Percentiles rank a stretch among this genome's conserved stretches.
Conservation (phyloP, 2,329 filamentous ascomycete genomes). For the Fusarium palustre region DNA sequence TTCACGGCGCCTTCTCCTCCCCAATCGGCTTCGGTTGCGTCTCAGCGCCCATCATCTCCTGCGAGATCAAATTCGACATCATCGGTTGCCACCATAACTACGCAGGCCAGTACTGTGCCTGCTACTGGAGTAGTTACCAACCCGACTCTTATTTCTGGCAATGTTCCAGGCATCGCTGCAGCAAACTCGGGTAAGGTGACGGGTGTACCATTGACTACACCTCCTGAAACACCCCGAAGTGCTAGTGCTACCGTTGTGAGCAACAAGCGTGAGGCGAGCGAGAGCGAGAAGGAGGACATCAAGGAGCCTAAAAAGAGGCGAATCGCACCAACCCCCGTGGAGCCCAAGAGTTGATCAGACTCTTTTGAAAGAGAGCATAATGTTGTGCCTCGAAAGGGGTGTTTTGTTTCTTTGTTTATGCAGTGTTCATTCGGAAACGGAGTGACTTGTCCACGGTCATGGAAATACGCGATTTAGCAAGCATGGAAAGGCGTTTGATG, state of each 20-base stretch:
- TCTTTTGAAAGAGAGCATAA: not conserved
- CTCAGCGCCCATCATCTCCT: constrained; percentile 79
- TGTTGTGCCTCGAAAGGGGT: constrained; percentile 30
- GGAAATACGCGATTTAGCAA: constrained; percentile 41
- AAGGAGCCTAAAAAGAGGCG: constrained; percentile 74
- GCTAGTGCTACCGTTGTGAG: constrained; percentile 52
- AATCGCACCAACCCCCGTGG: constrained; percentile 74
- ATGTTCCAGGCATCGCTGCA: constrained; percentile 80
- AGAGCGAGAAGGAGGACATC: constrained; percentile 64
- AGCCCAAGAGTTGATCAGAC: constrained; percentile 41
- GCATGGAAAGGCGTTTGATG: constrained; percentile 49
- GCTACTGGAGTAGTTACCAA: constrained; percentile 75
- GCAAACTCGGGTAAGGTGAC: constrained; percentile 73
- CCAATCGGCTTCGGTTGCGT: constrained; percentile 66
- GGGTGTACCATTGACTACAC: constrained; percentile 82
- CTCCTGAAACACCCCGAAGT: constrained; percentile 83
- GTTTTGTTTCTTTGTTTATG: constrained; percentile 25
- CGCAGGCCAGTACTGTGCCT: constrained; percentile 64
- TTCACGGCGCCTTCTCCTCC: constrained; percentile 68
- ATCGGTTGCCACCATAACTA: constrained; percentile 81
- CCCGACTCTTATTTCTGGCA: constrained; percentile 81
- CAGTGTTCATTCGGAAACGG: constrained; percentile 8
- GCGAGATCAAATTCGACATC: constrained; percentile 88
- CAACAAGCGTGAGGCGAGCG: constrained; percentile 68
- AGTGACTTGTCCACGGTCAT: constrained; percentile 23